phyloP scores from a whole-genome alignment of 139 green algal species.

The Tetratostichococcus sp. region DNA sequence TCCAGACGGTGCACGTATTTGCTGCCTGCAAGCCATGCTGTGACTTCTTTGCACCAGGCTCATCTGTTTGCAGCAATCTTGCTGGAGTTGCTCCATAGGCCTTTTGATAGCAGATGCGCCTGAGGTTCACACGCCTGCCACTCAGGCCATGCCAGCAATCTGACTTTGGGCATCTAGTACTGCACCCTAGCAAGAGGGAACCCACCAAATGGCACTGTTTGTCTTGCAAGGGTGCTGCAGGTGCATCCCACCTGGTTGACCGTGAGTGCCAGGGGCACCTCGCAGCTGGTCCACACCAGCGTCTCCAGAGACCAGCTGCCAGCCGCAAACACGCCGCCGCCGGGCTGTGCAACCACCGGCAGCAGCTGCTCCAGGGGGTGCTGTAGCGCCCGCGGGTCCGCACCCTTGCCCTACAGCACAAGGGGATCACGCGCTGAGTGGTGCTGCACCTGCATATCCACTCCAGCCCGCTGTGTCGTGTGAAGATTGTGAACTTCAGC shows the following conservation, averaged over 20 bases:
- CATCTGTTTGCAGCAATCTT: too few relatives aligned
- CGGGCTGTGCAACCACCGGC: constrained; percentile 18
- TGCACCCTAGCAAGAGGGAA: too few relatives aligned
- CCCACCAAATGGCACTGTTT: too few relatives aligned
- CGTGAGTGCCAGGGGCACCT: constrained; percentile 53
- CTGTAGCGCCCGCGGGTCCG: constrained; percentile 35
- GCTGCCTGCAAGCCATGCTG: not conserved
- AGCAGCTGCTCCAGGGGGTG: constrained; percentile 56
- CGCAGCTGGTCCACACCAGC: constrained; percentile 51
- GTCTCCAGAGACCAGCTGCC: constrained; percentile 39
- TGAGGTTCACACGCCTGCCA: too few relatives aligned
- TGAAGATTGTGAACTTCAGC: too few relatives aligned
- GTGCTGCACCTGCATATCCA: constrained; percentile 27
- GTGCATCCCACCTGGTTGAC: constrained; percentile 44
- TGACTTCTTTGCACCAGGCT: too few relatives aligned
- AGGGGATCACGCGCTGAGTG: not conserved
- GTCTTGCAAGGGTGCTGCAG: too few relatives aligned
- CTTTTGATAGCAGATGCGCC: too few relatives aligned
- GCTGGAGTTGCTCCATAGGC: too few relatives aligned
- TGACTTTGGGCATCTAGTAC: too few relatives aligned
- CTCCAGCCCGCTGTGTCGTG: too few relatives aligned
- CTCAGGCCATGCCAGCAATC: too few relatives aligned
- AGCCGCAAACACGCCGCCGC: constrained; percentile 19
- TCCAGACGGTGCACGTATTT: not conserved
- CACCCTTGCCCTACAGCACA: not conserved